A percentile compares a stretch with the other conserved stretches of the same genome.
phyloP scores from a whole-genome alignment of 2,329 filamentous ascomycete genomes.

The Penicillium sp. region DNA sequence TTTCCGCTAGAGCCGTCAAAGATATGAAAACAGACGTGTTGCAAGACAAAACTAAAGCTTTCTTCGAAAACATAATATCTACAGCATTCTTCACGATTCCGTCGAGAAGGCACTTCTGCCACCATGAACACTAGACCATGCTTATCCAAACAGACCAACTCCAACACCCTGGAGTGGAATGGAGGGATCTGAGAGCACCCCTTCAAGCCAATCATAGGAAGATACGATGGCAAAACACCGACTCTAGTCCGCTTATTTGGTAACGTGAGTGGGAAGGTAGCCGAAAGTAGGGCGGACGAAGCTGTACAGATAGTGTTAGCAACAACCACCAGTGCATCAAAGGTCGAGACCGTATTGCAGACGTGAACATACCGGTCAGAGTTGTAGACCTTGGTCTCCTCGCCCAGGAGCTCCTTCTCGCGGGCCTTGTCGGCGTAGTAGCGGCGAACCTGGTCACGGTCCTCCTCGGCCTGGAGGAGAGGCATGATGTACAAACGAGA shows the following conservation, averaged over 20 bases:
- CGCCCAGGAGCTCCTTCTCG: slow-evolving; percentile 84
- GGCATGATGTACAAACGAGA: slow-evolving; percentile 90
- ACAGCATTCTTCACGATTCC: slow-evolving; percentile 23
- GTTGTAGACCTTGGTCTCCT: slow-evolving; percentile 80
- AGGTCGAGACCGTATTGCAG: neutral
- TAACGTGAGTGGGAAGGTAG: slow-evolving; percentile 59
- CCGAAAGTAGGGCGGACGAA: slow-evolving; percentile 78
- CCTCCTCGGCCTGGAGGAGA: slow-evolving; percentile 89
- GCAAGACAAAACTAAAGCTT: slow-evolving; percentile 24
- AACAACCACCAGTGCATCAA: neutral
- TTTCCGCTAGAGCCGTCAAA: neutral
- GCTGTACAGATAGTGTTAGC: slow-evolving; percentile 42
- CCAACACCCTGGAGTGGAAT: slow-evolving; percentile 5
- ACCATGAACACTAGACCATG: slow-evolving; percentile 4
- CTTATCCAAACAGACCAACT: slow-evolving; percentile 9
- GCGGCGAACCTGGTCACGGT: slow-evolving; percentile 86
- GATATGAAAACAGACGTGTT: slow-evolving; percentile 17
- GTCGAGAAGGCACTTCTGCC: slow-evolving; percentile 6
- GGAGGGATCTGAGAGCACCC: slow-evolving; percentile 9
- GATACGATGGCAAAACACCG: slow-evolving; percentile 4
- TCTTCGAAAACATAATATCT: slow-evolving; percentile 32
- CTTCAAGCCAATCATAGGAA: slow-evolving; percentile 6
- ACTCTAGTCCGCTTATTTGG: slow-evolving; percentile 47
- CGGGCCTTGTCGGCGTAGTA: slow-evolving; percentile 80
- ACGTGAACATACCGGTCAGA: slow-evolving; percentile 65